These are phyloP conservation scores for Toxicodendron radicans DNA, from an alignment of 345 rosid genomes.

Conservation along the genomic window DNA sequence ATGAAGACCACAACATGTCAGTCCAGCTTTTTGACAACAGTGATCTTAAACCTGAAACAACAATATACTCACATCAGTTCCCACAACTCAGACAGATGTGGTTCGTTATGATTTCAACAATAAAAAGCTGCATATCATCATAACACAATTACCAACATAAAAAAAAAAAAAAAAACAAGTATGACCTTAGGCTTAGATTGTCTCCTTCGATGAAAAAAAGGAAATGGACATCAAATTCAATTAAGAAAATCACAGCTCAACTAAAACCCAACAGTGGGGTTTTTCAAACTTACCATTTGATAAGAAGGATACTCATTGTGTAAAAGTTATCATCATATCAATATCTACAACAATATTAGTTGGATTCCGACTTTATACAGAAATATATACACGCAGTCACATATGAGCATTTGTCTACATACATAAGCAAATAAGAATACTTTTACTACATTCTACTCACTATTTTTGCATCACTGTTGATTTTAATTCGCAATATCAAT, in stretches of 20 bases:
- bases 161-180: neutral
- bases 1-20: slow-evolving; percentile 27
- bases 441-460: neutral
- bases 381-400: neutral
- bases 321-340: no score
- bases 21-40: slow-evolving; percentile 23
- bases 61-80: slow-evolving; percentile 26
- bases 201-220: neutral
- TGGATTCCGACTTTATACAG: neutral
- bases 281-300: neutral
- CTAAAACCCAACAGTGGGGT: neutral
- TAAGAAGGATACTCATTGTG: neutral
- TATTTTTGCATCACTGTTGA: neutral
- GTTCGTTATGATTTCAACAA: neutral
- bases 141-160: neutral
- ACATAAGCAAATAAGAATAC: neutral
- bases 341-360: neutral
- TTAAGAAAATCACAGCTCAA: neutral
- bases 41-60: slow-evolving; percentile 47
- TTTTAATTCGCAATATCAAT: neutral
- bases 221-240: neutral
- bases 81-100: slow-evolving; percentile 13
- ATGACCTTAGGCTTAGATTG: neutral
- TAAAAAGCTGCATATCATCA: neutral
- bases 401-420: neutral